Evolutionary conservation across 2,329 filamentous ascomycete species (phyloP).

Genomic region (Phyllosticta paracitricarpa): DNA sequence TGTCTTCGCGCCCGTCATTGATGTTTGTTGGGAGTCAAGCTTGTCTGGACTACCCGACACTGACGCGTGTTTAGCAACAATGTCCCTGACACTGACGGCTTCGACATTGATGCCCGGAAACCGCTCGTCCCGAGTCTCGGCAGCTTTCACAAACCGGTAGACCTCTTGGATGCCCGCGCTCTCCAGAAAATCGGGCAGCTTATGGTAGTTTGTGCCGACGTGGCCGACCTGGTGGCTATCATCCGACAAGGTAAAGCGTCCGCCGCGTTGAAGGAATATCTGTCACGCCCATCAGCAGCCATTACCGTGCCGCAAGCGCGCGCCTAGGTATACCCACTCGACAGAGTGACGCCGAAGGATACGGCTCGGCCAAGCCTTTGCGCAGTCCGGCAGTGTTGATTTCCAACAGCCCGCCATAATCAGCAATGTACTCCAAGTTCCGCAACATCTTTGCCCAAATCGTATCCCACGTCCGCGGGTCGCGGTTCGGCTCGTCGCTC

Average conservation of each 20-base stretch:
- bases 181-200: conserved; percentile 60
- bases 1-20: not conserved
- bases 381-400: conserved; percentile 78
- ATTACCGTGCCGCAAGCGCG: not conserved
- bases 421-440: conserved; percentile 61
- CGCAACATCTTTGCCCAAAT: conserved; percentile 68
- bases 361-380: conserved; percentile 85
- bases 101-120: conserved; percentile 27
- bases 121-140: conserved; percentile 19
- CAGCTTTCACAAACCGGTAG: conserved; percentile 24
- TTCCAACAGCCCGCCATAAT: conserved; percentile 76
- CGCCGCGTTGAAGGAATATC: conserved; percentile 63
- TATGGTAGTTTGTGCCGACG: conserved; percentile 72
- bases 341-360: conserved; percentile 71
- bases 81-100: conserved; percentile 15
- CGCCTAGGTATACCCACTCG: conserved; percentile 41
- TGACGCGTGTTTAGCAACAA: not conserved
- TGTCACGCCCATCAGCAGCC: conserved; percentile 26
- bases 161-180: conserved; percentile 54
- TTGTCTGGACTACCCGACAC: not conserved
- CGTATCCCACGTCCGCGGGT: conserved; percentile 45
- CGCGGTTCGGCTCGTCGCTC: conserved; percentile 56
- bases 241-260: conserved; percentile 83
- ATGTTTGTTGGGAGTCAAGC: not conserved
- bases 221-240: conserved; percentile 88